Evolutionary conservation across 805 yeast species (phyloP), one percentile per base, ranked within the genome.

Genomic region (Scheffersomyces ergatensis): DNA sequence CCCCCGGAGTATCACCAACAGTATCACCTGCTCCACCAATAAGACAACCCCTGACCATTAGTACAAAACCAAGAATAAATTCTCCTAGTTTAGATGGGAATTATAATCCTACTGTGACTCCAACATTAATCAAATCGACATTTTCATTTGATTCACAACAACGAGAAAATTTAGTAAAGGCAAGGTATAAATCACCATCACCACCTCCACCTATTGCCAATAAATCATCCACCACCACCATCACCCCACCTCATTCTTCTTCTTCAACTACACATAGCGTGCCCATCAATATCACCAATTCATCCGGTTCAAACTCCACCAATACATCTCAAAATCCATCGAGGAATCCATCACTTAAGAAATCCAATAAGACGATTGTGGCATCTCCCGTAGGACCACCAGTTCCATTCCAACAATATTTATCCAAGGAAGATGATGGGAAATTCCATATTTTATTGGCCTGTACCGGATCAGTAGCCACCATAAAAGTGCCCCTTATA

Each of bases 401-500:
- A 14, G 82, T 82, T 1, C 92, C 92, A 19, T 85, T 85, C 51
- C 83, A 83, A 23, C 82, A 85, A 48, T 85, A 80, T 57, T 70
- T 86, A 43, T 77, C 78, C 40, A 81, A 80, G 52, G 62, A 84
- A 60, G 93, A 88, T 57, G 96, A 88, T 58, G 85, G 83, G 33
- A 90, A 89, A 56, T 73, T 88, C 42, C 99, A 93, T 61, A 82
- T 93, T 33, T 69, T 93, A 42, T 71, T 93, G 33, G 99, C 95
- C 15, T 95, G 95, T 15, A 88, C 98, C 1, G 99, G 99, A 1
- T 86, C 96, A 2, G 97, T 93, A 3, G 99, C 99, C 4, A 88
- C 98, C 2, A 89, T 93, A 47, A 93, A 93, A 61, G 83, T 93
- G 17, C 96, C 97, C 0, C 62, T 85, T 49, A 89, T 93, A 30